phyloP scores from a whole-genome alignment of 331 rosid genomes.

The Prunus yedoensis region DNA sequence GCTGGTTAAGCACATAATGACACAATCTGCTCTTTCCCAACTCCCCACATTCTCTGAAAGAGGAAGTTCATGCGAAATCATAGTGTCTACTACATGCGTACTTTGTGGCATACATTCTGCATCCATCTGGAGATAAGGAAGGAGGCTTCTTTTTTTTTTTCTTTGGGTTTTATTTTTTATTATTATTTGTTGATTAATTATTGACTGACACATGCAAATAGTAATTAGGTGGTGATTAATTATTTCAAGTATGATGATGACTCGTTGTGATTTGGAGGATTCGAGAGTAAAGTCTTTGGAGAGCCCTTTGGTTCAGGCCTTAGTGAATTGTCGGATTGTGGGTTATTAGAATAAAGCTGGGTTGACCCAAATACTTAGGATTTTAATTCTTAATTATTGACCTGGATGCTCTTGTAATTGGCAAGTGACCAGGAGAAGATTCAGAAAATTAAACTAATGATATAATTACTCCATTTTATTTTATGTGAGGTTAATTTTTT shows the following conservation, averaged over 20 bases:
- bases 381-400: constrained; percentile 11
- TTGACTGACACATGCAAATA: constrained; percentile 7
- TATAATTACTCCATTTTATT: not conserved
- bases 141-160: too few relatives aligned
- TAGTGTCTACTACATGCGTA: constrained; percentile 64
- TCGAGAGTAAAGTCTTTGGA: constrained; percentile 19
- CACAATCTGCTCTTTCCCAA: constrained; percentile 33
- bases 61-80: constrained; percentile 49
- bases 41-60: constrained; percentile 45
- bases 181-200: not conserved
- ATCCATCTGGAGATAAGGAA: not conserved
- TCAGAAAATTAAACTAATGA: constrained; percentile 9
- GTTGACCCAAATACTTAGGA: constrained; percentile 44
- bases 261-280: constrained; percentile 16
- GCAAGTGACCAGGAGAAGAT: constrained; percentile 26
- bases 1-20: constrained; percentile 6
- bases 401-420: constrained; percentile 36
- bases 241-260: constrained; percentile 1
- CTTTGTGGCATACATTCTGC: constrained; percentile 33
- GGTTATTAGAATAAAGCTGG: constrained; percentile 23
- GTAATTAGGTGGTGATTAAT: not conserved
- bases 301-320: constrained; percentile 6
- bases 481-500: constrained; percentile 10
- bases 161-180: not conserved
- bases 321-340: constrained; percentile 32